Percentiles rank a stretch among this genome's conserved stretches.
Evolutionary conservation across 1,139 yeast species (phyloP).

Genomic region (Pichia norvegensis): DNA sequence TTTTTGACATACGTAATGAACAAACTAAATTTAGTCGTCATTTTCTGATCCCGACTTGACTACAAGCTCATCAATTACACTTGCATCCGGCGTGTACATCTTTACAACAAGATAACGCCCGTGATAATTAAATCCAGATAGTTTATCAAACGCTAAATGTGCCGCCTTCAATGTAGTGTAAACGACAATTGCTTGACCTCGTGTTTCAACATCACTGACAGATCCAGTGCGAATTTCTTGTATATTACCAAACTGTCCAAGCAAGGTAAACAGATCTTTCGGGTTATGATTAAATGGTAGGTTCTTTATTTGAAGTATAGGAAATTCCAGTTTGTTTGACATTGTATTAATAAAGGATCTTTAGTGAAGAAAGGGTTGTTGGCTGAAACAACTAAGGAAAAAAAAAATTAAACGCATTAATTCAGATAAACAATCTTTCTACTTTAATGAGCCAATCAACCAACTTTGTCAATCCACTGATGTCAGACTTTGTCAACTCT

Average conservation of each 20-base stretch:
- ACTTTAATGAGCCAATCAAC: background rate
- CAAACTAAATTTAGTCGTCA: too few relatives aligned
- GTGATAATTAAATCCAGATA: slow-evolving; percentile 54
- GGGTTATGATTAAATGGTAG: slow-evolving; percentile 47
- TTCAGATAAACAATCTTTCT: too few relatives aligned
- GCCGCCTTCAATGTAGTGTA: slow-evolving; percentile 46
- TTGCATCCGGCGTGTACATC: slow-evolving; percentile 23
- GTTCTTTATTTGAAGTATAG: slow-evolving; percentile 51
- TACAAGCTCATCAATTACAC: background rate
- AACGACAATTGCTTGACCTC: slow-evolving; percentile 53
- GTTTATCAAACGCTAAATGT: slow-evolving; percentile 41
- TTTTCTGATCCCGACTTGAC: background rate
- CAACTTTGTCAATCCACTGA: background rate
- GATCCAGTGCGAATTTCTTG: slow-evolving; percentile 48
- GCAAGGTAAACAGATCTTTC: slow-evolving; percentile 43
- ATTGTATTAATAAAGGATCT: background rate
- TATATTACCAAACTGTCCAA: slow-evolving; percentile 52
- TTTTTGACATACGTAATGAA: too few relatives aligned
- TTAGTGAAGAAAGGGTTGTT: too few relatives aligned
- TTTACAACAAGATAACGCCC: slow-evolving; percentile 53
- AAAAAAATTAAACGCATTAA: too few relatives aligned
- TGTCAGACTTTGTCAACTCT: slow-evolving; percentile 21
- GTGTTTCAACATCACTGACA: slow-evolving; percentile 30
- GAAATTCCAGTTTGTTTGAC: slow-evolving; percentile 30
- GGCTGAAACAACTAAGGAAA: too few relatives aligned